phyloP scores from a whole-genome alignment of 345 rosid genomes.

The Eucalyptus caleyi region DNA sequence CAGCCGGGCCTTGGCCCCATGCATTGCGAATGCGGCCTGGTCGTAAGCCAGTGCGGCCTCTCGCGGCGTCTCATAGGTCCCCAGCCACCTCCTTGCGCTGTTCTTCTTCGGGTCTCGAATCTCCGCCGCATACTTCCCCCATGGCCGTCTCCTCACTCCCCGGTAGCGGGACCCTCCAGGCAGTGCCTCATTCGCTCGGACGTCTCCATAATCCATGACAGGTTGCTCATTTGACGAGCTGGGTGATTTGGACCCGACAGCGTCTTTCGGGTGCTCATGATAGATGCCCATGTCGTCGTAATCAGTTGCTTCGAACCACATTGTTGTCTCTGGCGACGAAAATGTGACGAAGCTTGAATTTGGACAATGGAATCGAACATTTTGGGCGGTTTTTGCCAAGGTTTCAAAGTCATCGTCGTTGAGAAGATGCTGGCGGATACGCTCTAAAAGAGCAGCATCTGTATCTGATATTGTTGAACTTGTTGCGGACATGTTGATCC shows the following conservation, averaged over 20 bases:
- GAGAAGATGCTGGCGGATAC: background rate
- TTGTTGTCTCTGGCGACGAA: background rate
- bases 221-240: background rate
- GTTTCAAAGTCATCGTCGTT: background rate
- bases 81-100: conserved; percentile 58
- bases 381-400: background rate
- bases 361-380: background rate
- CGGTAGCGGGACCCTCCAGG: background rate
- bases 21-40: background rate
- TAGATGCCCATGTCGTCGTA: background rate
- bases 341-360: background rate
- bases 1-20: background rate
- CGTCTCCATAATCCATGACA: background rate
- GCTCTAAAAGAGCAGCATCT: background rate
- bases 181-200: background rate
- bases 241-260: background rate
- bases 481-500: background rate
- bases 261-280: background rate
- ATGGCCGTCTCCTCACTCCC: conserved; percentile 25
- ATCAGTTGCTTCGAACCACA: background rate
- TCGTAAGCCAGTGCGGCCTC: conserved; percentile 20
- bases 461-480: background rate
- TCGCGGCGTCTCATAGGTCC: conserved; percentile 49
- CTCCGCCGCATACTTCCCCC: conserved; percentile 80
- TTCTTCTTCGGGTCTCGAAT: conserved; percentile 58